Conservation (phyloP, 176 grass and related monocot genomes). For the Miscanthus lutarioriparius region DNA sequence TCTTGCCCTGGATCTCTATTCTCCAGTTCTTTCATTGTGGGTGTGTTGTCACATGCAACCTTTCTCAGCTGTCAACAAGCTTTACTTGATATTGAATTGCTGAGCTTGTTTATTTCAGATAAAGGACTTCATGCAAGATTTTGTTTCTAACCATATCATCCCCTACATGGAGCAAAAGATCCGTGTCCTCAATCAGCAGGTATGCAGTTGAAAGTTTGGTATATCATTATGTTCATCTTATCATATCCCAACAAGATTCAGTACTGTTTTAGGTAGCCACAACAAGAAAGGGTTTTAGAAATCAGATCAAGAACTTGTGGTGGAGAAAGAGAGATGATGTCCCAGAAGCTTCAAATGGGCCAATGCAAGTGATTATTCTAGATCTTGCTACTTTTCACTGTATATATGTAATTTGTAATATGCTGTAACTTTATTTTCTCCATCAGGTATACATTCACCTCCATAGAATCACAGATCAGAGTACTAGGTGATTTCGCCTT, state of each 20-base stretch:
- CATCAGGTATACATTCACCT: conserved; percentile 90
- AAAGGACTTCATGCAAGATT: conserved; percentile 96
- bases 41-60: not conserved
- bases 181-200: conserved; percentile 95
- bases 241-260: conserved; percentile 22
- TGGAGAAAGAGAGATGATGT: conserved; percentile 96
- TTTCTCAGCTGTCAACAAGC: not conserved
- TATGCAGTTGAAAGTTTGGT: conserved; percentile 34
- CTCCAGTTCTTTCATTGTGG: conserved; percentile 12
- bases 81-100: conserved; percentile 7
- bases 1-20: conserved; percentile 9
- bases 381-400: conserved; percentile 13
- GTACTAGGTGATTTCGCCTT: conserved; percentile 95
- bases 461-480: conserved; percentile 97
- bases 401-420: conserved; percentile 38
- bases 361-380: conserved; percentile 62
- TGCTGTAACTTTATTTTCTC: conserved; percentile 37
- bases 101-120: conserved; percentile 60
- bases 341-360: conserved; percentile 77
- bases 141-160: conserved; percentile 93
- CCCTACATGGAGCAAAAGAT: conserved; percentile 99
- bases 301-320: conserved; percentile 99
- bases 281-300: conserved; percentile 94
- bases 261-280: conserved; percentile 68
- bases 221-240: conserved; percentile 14